Base-by-base conservation (phyloP, 108 stramenopile genomes). In the Cyclotella kingstonii region DNA sequence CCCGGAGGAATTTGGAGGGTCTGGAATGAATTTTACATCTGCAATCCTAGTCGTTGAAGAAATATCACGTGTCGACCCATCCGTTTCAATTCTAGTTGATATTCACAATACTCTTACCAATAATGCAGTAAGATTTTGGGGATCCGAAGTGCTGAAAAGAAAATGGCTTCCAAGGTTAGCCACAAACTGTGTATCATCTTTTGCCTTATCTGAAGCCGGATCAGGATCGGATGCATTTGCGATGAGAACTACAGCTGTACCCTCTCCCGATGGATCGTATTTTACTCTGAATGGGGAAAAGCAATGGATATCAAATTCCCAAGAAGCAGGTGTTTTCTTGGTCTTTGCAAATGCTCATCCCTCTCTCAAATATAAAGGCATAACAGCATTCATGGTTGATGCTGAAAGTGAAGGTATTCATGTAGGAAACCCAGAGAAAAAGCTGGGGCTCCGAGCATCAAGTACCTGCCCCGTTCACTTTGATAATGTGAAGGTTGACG, bases 51-150 rank as follows among this genome's bases (percentile, higher is more conserved):
- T 84, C 9, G 89, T 98, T 6, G 96, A 98, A 81, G 97, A 98
- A 79, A 70, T 98, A 4, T 87, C 93, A 0, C 62, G 87, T 38
- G 81, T 98, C 15, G 97, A 98, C 74, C 94, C 97, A 15, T 84
- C 91, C 14, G 93, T 95, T 1, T 76, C 86, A 7, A 90, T 96
- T 18, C 60, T 94, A 45, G 95, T 93, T 2, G 97, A 98, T 55
- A 95, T 98, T 36, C 97, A 98, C 57, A 96, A 96, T 63, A 98
- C 97, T 7, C 78, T 96, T n/a, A 87, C 88, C 12, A 96, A 90
- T 70, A 98, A 96, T 77, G 88, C 88, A n/a, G 75, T 94, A 22
- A 76, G 87, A 40, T 93, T 94, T 52, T 98, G 95, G 93, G 97
- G 92, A 14, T 81, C 80, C n/a, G 58, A 74, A 0, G 52, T 57